Evolutionary conservation across 169 alveolate species (phyloP).

Genomic region (Cryptosporidium sp.): DNA sequence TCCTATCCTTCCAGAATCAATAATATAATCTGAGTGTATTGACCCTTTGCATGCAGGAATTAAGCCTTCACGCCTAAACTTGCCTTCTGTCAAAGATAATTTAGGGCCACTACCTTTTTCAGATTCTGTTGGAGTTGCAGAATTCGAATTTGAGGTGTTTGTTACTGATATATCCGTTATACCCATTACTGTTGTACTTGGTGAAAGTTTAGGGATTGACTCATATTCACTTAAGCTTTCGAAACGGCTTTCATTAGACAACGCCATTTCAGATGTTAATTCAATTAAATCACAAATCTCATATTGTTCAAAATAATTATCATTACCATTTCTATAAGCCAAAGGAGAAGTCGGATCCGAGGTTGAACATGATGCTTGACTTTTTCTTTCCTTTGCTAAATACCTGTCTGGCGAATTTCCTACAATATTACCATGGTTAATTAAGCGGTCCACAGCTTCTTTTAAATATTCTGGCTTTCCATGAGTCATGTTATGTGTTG

Average conservation of each 20-base stretch:
- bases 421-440: neutral
- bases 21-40: conserved; percentile 63
- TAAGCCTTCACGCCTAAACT: conserved; percentile 53
- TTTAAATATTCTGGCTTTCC: neutral
- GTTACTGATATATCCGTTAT: neutral
- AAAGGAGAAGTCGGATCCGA: conserved; percentile 16
- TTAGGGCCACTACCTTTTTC: neutral
- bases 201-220: neutral
- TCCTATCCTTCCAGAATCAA: conserved; percentile 78
- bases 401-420: conserved; percentile 23
- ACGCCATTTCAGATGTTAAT: conserved; percentile 15
- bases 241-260: neutral
- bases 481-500: neutral
- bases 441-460: neutral
- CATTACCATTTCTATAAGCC: neutral
- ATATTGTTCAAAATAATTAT: conserved; percentile 4
- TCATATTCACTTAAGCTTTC: neutral
- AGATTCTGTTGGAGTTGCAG: neutral
- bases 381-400: conserved; percentile 20
- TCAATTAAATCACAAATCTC: conserved; percentile 9
- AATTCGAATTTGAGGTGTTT: neutral
- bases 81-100: conserved; percentile 42
- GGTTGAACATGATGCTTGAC: conserved; percentile 34
- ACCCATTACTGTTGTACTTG: neutral
- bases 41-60: conserved; percentile 76